Conservation (phyloP, 768 basidiomycete species). For the Pleurotus salmoneostramineus region DNA sequence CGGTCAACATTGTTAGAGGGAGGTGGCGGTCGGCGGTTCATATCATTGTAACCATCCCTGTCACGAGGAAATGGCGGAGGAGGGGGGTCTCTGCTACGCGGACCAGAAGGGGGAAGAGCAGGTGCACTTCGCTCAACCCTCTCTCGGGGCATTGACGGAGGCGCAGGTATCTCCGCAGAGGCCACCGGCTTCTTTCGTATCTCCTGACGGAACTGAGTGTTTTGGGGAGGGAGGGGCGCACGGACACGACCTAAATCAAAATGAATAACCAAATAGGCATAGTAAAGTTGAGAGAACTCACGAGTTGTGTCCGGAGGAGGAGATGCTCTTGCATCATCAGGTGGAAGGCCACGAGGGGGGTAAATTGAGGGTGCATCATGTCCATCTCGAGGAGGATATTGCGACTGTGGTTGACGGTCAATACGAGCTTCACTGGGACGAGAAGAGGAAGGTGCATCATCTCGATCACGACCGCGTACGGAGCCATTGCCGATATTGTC, state of each 20-base stretch:
- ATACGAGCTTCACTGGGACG: conserved; percentile 4
- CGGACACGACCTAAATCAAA: conserved; percentile 31
- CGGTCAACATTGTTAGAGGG: conserved; percentile 11
- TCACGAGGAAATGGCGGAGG: not conserved
- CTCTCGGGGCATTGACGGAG: conserved; percentile 1
- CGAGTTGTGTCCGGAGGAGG: no score
- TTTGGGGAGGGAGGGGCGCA: conserved; percentile 42
- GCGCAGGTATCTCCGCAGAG: not conserved
- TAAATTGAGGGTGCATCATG: not conserved
- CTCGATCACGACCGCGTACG: conserved; percentile 1
- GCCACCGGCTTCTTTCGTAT: conserved; percentile 9
- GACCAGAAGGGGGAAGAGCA: not conserved
- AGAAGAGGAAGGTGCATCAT: conserved; percentile 3
- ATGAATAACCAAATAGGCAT: no score
- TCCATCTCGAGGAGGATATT: not conserved
- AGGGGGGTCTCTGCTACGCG: not conserved
- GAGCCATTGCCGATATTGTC: not conserved
- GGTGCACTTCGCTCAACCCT: not conserved
- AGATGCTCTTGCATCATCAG: no score
- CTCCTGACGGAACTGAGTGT: conserved; percentile 26
- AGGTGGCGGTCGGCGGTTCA: conserved; percentile 2
- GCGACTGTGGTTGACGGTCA: conserved; percentile 6
- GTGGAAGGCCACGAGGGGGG: conserved; percentile 5
- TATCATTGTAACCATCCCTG: not conserved
- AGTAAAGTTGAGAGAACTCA: no score